phyloP scores from a whole-genome alignment of 345 rosid genomes.

The Citrus sp. region DNA sequence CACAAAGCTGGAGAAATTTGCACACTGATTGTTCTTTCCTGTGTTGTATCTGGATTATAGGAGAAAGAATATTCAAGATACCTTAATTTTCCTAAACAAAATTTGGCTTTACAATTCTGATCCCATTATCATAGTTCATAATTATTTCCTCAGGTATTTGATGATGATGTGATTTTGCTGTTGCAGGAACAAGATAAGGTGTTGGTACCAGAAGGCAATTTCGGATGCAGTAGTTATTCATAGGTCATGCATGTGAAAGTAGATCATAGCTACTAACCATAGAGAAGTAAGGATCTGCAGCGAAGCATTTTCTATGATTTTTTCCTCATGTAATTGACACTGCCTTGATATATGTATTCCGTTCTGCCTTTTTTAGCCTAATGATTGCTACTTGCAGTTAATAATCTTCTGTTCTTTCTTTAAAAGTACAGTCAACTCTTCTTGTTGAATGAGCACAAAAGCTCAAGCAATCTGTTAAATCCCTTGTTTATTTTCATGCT shows the following conservation, averaged over 20 bases:
- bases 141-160: background rate
- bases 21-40: background rate
- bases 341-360: background rate
- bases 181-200: constrained; percentile 50
- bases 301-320: background rate
- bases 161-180: constrained; percentile 3
- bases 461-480: background rate
- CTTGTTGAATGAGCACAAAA: constrained; percentile 11
- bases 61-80: background rate
- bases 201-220: constrained; percentile 39
- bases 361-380: background rate
- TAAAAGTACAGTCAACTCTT: background rate
- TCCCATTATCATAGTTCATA: background rate
- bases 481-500: background rate
- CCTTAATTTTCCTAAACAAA: background rate
- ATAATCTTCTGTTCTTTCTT: constrained; percentile 1
- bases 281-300: constrained; percentile 1
- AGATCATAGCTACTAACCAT: constrained; percentile 7
- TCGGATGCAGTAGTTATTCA: constrained; percentile 43
- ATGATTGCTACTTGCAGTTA: constrained; percentile 2
- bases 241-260: constrained; percentile 44
- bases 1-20: background rate
- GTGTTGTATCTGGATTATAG: background rate
- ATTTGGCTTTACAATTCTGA: background rate
- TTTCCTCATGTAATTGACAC: constrained; percentile 3